phyloP scores from a whole-genome alignment of 305 asterid species.

The Ruellia speciosa region DNA sequence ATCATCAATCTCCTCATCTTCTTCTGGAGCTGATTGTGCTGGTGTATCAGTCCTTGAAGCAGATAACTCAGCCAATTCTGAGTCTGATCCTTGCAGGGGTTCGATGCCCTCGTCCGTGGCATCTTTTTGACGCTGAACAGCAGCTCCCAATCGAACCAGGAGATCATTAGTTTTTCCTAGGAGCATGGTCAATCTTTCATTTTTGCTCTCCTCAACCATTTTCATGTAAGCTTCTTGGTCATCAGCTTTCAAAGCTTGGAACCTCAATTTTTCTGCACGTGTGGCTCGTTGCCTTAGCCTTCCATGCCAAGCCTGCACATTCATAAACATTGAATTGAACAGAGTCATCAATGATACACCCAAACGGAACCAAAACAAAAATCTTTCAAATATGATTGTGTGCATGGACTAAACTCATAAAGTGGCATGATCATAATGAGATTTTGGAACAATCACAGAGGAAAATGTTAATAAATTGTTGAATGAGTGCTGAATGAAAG shows the following conservation, averaged over 20 bases:
- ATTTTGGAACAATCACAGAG: not conserved
- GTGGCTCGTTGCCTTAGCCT: constrained; percentile 96
- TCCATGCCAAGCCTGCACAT: constrained; percentile 92
- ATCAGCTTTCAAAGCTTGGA: constrained; percentile 95
- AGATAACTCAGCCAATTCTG: constrained; percentile 50
- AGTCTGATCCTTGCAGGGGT: constrained; percentile 50
- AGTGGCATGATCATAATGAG: not conserved
- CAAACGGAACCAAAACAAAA: constrained; percentile 15
- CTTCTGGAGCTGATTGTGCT: constrained; percentile 64
- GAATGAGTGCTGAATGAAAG: too few species aligned
- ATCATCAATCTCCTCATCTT: constrained; percentile 60
- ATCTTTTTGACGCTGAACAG: constrained; percentile 97
- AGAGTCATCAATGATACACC: constrained; percentile 17
- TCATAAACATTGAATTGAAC: constrained; percentile 12
- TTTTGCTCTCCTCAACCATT: constrained; percentile 99
- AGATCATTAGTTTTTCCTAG: constrained; percentile 94
- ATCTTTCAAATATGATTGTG: constrained; percentile 3
- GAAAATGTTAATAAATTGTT: not conserved
- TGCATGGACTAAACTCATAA: constrained; percentile 7
- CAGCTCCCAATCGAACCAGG: constrained; percentile 93
- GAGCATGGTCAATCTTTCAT: constrained; percentile 92
- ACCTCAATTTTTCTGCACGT: constrained; percentile 87
- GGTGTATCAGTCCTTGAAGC: constrained; percentile 62
- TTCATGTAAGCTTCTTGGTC: constrained; percentile 99
- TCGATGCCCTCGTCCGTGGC: constrained; percentile 72